phyloP scores from a whole-genome alignment of 495 filamentous ascomycete genomes.

The Talaromyces nanjingensis region DNA sequence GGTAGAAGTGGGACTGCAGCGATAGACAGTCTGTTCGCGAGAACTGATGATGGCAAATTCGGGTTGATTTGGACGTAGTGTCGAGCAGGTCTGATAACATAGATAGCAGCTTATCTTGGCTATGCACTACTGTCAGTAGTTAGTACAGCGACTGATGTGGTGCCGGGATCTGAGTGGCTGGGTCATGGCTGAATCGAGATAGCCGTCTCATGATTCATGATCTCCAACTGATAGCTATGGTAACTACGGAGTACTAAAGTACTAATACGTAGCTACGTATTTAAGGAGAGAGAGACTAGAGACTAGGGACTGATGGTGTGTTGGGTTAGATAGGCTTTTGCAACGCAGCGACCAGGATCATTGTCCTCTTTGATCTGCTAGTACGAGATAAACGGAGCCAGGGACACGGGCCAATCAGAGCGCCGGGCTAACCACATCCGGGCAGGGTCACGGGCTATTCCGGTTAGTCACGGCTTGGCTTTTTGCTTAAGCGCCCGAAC shows the following conservation, averaged over 20 bases:
- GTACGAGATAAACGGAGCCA: not conserved
- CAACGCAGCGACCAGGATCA: not conserved
- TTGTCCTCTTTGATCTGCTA: not conserved
- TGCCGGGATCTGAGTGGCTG: not conserved
- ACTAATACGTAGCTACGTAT: no score
- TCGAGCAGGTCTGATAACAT: not conserved
- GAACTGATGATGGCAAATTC: not conserved
- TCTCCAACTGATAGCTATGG: not conserved
- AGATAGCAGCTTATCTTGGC: not conserved
- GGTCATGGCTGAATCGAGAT: no score
- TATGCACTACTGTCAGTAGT: not conserved
- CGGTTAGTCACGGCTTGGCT: not conserved
- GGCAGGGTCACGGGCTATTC: not conserved
- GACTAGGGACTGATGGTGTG: not conserved
- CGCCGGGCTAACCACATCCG: not conserved
- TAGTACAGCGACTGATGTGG: not conserved
- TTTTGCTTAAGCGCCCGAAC: conserved; percentile 8
- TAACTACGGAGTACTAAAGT: no score
- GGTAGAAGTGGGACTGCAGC: not conserved
- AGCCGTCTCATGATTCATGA: no score
- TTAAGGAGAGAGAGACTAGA: not conserved
- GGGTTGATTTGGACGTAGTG: not conserved
- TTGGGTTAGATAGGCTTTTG: not conserved
- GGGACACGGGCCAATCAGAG: not conserved
- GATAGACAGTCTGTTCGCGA: not conserved